These are phyloP conservation scores for Malus sylvestris DNA, from an alignment of 306 rosid species.

Conservation along the genomic window DNA sequence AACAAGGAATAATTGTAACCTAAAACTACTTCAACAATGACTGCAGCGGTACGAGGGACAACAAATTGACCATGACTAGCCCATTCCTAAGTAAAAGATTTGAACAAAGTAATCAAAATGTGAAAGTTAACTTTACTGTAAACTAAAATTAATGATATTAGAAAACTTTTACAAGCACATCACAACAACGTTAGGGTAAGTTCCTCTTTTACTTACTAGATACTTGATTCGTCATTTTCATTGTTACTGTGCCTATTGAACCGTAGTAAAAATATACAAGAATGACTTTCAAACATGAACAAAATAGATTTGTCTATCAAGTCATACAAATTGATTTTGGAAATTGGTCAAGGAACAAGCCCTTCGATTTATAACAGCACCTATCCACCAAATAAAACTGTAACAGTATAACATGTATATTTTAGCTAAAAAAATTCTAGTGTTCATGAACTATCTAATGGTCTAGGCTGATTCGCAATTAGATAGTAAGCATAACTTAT, in stretches of 20 bases:
- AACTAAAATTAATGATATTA: background rate
- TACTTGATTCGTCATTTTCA: background rate
- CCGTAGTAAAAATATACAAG: background rate
- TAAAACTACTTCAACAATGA: constrained; percentile 74
- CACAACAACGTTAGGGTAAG: background rate
- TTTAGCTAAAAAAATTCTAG: background rate
- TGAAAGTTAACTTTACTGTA: background rate
- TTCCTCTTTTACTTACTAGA: background rate
- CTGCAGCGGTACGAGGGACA: constrained; percentile 77
- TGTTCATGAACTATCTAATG: background rate
- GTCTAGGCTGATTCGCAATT: background rate
- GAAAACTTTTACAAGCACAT: background rate
- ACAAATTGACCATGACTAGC: constrained; percentile 61
- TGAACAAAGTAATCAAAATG: background rate
- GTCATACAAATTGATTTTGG: background rate
- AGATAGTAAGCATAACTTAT: background rate
- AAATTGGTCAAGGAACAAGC: background rate
- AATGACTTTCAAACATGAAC: background rate
- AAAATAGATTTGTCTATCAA: background rate
- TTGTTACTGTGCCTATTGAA: no score
- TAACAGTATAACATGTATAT: background rate
- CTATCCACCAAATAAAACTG: background rate
- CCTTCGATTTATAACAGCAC: background rate
- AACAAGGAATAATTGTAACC: constrained; percentile 34
- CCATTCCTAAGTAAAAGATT: constrained; percentile 51